Base-by-base conservation (phyloP, 2,329 filamentous ascomycete species). In the Penicillium fuscoglaucum region DNA sequence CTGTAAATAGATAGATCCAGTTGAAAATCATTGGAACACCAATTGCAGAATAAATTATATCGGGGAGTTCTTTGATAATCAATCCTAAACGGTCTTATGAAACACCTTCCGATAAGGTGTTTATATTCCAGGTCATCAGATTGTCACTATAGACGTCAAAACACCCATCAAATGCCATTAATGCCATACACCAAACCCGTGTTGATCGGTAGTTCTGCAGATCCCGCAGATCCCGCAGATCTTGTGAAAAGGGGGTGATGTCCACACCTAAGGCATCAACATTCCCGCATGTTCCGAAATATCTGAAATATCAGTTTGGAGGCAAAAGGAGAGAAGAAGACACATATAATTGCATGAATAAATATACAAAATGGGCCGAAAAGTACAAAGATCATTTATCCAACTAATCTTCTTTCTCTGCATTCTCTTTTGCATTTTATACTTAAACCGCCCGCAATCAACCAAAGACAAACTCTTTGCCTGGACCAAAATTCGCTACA, bases 401-500 rank as follows among this genome's bases (percentile, higher is more conserved):
- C 72, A 80, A 44, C 56, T 78, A 6, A 45, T 67, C 26, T 44
- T 77, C n/a, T 78, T 79, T 63, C 52, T 61, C 39, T 52, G 57
- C 40, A 66, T 74, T 10, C 56, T 79, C 6, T 61, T 68, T 17
- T 62, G 78, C 15, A 72, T 80, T 39, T 49, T 79, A 35, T 78
- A 66, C 59, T 61, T 77, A 6, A 76, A 75, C 48, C 67, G 69
- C 2, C 70, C 76, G 1, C 61, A 67, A 24, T 61, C 70, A 28
- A 26, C 19, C 21, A 60, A 62, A 26, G 65, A 66, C 54, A 74
- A 72, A 53, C 62, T 67, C 21, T 80, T 78, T 60, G 68, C 72
- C 58, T 82, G 80, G 80, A 73, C 68, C 26, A 74, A 70, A 58
- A 68, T 82, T 49, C 74, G 72, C 46, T 82, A 82, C 65, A 61